phyloP scores from a whole-genome alignment of 176 grass and related monocot genomes.

The Chloris gayana region DNA sequence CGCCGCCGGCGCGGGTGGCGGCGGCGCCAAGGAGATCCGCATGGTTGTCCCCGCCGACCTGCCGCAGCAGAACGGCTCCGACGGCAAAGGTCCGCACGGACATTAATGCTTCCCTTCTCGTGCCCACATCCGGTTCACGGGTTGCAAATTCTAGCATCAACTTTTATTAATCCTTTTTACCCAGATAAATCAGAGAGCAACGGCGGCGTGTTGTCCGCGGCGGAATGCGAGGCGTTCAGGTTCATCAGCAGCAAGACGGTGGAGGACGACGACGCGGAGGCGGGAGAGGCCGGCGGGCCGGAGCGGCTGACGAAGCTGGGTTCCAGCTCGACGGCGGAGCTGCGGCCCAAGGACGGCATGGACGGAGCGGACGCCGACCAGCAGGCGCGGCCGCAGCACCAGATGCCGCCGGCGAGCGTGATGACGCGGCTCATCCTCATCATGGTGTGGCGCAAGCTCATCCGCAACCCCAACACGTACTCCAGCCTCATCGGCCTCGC shows the following conservation, averaged over 20 bases:
- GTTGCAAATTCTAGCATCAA: slow-evolving; percentile 7
- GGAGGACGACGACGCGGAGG: slow-evolving; percentile 35
- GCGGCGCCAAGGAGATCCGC: slow-evolving; percentile 86
- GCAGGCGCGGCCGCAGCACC: slow-evolving; percentile 37
- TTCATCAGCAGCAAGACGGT: slow-evolving; percentile 43
- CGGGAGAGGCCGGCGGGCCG: slow-evolving; percentile 18
- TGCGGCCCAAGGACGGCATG: slow-evolving; percentile 41
- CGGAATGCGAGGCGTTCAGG: slow-evolving; percentile 45
- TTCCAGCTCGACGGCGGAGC: slow-evolving; percentile 56
- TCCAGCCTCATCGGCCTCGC: slow-evolving; percentile 81
- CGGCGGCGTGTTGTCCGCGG: slow-evolving; percentile 16
- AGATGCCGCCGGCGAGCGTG: slow-evolving; percentile 87
- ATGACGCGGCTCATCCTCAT: slow-evolving; percentile 82
- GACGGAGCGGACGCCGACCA: neutral
- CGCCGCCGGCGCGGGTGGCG: slow-evolving; percentile 35
- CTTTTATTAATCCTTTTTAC: neutral
- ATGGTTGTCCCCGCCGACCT: slow-evolving; percentile 78
- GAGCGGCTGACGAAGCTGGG: slow-evolving; percentile 58
- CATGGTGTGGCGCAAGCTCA: slow-evolving; percentile 99
- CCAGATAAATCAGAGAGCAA: slow-evolving; percentile 37
- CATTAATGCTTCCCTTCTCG: neutral
- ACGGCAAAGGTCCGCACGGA: slow-evolving; percentile 57
- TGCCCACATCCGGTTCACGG: slow-evolving; percentile 23
- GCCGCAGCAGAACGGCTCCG: slow-evolving; percentile 49
- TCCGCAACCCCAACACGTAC: slow-evolving; percentile 97